Evolutionary conservation across 2,329 filamentous ascomycete genomes (phyloP).

Genomic region (Onygenales sp.): DNA sequence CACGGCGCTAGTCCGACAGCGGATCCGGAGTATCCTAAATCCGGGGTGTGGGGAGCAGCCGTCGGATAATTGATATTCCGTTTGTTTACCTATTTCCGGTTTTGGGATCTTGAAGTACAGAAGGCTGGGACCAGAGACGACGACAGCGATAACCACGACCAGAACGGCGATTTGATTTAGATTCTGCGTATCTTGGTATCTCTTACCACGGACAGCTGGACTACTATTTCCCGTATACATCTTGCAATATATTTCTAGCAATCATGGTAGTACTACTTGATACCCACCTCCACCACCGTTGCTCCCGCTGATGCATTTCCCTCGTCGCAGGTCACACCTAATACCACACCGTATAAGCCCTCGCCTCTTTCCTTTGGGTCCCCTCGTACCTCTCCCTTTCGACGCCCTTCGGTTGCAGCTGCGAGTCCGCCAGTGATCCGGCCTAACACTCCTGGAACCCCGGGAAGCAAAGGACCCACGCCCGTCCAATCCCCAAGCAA

Average conservation of each 20-base stretch:
- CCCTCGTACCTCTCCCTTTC: slow-evolving; percentile 59
- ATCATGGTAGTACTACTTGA: not conserved
- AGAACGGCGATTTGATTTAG: not conserved
- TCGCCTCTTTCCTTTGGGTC: slow-evolving; percentile 64
- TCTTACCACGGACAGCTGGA: not conserved
- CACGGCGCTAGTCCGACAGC: not conserved
- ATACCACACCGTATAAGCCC: slow-evolving; percentile 56
- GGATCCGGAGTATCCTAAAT: slow-evolving; percentile 1
- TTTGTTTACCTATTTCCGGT: slow-evolving; percentile 10
- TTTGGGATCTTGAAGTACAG: slow-evolving; percentile 2
- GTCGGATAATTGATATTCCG: slow-evolving; percentile 7
- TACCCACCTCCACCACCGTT: not conserved
- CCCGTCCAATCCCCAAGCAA: slow-evolving; percentile 39
- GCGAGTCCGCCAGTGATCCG: slow-evolving; percentile 40
- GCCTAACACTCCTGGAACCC: slow-evolving; percentile 40
- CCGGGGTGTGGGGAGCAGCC: not conserved
- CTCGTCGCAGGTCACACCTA: slow-evolving; percentile 36
- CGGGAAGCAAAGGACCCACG: slow-evolving; percentile 30
- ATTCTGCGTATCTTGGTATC: not conserved
- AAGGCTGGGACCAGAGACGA: not conserved
- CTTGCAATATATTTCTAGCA: not conserved
- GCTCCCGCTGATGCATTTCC: not conserved
- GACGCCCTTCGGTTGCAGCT: slow-evolving; percentile 44
- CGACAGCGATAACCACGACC: not conserved
- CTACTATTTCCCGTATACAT: not conserved